Evolutionary conservation across 306 rosid species (phyloP), one percentile per base, ranked within the genome.

Genomic region (Cucurbita moschata): DNA sequence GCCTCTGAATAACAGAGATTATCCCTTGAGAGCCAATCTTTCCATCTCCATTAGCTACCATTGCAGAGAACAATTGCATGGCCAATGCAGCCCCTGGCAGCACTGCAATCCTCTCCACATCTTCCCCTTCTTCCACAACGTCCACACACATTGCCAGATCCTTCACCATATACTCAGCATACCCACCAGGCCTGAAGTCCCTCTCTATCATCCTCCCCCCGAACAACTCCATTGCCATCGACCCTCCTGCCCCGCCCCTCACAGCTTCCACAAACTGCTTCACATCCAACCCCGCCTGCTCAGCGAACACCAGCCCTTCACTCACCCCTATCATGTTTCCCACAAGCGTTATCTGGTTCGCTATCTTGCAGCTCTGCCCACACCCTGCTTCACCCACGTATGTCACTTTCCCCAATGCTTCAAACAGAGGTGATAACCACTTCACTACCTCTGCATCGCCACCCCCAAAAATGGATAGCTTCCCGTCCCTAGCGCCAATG

Each of bases 351-450:
- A 92, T 85, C 86, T 92, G 96, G 64, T 92, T 89, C 1, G 84
- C 96, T 43, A 92, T 92, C 78, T 92, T 92, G 76, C 95, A 86
- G 50, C 89, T 89, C 79, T 92, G 98, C 8, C 96, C 96, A 8
- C 77, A 81, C 1, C 98, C 96, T 0, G 89, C 82, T 14, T 75
- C 72, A 10, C 98, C 96, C 84, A 89, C 8, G 53, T 85, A 80
- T 0, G 87, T 92, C 0, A 61, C 84, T 72, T 60, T 88, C 23
- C 96, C 98, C 61, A 92, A 16, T 0, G 81, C 54, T 6, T 75
- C 57, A 47, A 85, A 89, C 43, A 89, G 16, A 3, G 96, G 89
- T 0, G 77, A 43, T 9, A 89, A 68, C 95, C 98, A 92, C 13
- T 84, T 64, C 6, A 92, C 89, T 7, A 92, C 86, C 0, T 69